Conservation (phyloP, 2,329 filamentous ascomycete genomes). For the Cercospora nicotianae region DNA sequence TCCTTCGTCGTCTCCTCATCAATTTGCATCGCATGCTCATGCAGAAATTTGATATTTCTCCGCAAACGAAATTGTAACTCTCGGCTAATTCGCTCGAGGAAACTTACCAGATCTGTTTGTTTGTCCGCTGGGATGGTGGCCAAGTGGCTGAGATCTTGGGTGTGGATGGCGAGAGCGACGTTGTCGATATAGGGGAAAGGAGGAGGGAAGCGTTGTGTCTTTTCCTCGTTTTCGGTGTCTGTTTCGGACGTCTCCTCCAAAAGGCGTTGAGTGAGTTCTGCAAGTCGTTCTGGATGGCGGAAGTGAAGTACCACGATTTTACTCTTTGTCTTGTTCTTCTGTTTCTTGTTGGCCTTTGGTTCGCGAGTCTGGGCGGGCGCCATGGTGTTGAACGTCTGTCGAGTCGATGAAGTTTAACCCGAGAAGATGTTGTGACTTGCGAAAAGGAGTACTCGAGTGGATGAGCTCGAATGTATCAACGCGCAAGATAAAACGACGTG, state of each 20-base stretch:
- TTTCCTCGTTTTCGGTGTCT: neutral
- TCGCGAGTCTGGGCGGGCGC: neutral
- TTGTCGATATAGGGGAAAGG: neutral
- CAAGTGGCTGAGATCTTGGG: neutral
- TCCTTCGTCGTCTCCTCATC: neutral
- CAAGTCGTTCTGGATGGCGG: neutral
- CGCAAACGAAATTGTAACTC: neutral
- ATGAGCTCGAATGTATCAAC: neutral
- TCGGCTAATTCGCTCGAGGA: neutral
- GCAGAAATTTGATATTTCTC: neutral
- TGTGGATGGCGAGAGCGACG: neutral
- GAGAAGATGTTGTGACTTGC: neutral
- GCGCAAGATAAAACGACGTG: neutral
- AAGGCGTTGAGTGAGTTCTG: neutral
- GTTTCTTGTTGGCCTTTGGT: neutral
- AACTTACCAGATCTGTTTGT: neutral
- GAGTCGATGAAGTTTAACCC: neutral
- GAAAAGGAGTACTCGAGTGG: neutral
- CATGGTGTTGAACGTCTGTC: neutral
- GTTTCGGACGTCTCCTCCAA: neutral
- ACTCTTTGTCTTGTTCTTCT: neutral
- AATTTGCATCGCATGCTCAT: neutral
- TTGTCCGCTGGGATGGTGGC: neutral
- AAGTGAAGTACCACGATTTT: neutral
- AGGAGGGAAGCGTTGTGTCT: neutral